Percentiles rank a stretch among this genome's conserved stretches.
Evolutionary conservation across 495 filamentous ascomycete genomes (phyloP).

Genomic region (Extremus antarcticus): DNA sequence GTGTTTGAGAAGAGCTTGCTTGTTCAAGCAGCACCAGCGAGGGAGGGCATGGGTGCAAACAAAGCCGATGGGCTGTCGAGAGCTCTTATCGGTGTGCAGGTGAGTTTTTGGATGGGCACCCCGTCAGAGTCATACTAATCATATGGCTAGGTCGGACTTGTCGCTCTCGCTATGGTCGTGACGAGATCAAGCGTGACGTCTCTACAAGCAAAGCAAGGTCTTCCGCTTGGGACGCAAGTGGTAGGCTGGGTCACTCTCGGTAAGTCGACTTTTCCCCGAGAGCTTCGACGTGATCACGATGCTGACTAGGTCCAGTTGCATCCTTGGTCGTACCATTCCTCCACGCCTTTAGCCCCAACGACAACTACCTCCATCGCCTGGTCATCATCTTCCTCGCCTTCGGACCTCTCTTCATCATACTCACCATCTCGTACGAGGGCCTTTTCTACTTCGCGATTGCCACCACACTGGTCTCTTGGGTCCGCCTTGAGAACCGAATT

Average conservation of each 20-base stretch:
- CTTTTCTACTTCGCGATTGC: conserved; percentile 92
- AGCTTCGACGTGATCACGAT: background rate
- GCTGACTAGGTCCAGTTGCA: conserved; percentile 39
- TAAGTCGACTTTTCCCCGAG: conserved; percentile 33
- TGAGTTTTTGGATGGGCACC: no score
- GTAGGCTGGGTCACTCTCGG: conserved; percentile 77
- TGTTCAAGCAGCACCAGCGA: conserved; percentile 24
- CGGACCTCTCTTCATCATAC: conserved; percentile 85
- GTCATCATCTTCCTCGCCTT: conserved; percentile 88
- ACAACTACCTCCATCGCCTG: conserved; percentile 80
- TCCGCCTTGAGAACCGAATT: conserved; percentile 73
- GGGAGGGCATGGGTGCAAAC: conserved; percentile 13
- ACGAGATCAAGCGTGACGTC: conserved; percentile 73
- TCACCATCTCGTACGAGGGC: conserved; percentile 96
- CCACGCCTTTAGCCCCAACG: conserved; percentile 71
- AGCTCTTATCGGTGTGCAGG: conserved; percentile 28
- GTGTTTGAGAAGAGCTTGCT: conserved; percentile 65
- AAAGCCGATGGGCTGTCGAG: conserved; percentile 22
- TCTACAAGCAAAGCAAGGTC: conserved; percentile 72
- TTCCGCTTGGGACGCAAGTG: conserved; percentile 82
- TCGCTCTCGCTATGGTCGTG: conserved; percentile 71
- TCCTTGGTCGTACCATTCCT: conserved; percentile 74
- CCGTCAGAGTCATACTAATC: no score
- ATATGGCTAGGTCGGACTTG: conserved; percentile 54
- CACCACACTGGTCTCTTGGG: conserved; percentile 76